A percentile compares a stretch with the other conserved stretches of the same genome.
phyloP scores from a whole-genome alignment of 148 eudicot species.

The Oxyria digyna region DNA sequence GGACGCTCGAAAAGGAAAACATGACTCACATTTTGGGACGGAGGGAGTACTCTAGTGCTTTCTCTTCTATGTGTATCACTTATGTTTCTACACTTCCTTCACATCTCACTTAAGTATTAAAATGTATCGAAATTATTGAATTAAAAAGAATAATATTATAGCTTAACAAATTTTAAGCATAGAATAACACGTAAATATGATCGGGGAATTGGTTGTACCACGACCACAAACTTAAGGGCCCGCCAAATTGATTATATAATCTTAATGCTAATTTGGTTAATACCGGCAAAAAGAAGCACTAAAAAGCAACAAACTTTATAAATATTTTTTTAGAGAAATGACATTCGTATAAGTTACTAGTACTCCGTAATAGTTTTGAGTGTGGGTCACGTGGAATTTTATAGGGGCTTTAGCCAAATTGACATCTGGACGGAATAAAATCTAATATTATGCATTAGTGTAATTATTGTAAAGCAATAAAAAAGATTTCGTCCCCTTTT shows the following conservation, averaged over 20 bases:
- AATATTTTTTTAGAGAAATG: not conserved
- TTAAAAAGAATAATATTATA: too few relatives aligned
- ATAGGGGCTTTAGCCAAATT: not conserved
- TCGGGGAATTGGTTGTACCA: not conserved
- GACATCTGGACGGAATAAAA: not conserved
- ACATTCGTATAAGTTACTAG: too few relatives aligned
- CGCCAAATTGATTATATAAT: not conserved
- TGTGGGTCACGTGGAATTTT: conserved; percentile 2
- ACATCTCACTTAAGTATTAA: too few relatives aligned
- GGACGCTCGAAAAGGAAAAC: too few relatives aligned
- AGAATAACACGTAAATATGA: too few relatives aligned
- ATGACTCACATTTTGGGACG: too few relatives aligned
- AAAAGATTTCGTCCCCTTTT: not conserved
- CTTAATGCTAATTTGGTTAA: not conserved
- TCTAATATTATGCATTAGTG: not conserved
- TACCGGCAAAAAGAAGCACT: conserved; percentile 9
- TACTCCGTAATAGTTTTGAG: not conserved
- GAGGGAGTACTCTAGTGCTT: too few relatives aligned
- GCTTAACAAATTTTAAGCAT: too few relatives aligned
- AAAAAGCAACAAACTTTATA: not conserved
- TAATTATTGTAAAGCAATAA: not conserved
- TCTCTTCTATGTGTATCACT: too few relatives aligned
- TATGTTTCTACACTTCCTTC: too few relatives aligned
- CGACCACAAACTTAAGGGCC: conserved; percentile 1
- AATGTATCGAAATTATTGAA: too few relatives aligned